These are phyloP conservation scores for Eruca vesicaria DNA, from an alignment of 441 rosid genomes.

Conservation along the genomic window DNA sequence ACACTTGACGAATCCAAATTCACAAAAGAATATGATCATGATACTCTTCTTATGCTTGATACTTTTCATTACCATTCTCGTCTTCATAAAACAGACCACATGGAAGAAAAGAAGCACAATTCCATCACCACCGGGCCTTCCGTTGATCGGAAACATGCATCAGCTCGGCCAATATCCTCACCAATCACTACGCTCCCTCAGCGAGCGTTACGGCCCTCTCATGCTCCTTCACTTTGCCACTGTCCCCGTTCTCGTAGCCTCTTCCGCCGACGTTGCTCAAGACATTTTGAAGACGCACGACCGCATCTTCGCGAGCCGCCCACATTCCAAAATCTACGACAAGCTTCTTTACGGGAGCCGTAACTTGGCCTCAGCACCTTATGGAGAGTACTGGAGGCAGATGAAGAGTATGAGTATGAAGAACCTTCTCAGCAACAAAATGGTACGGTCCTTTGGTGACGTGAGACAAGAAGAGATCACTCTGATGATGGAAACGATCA, in stretches of 20 bases:
- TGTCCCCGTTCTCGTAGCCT: conserved; percentile 38
- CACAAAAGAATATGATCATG: conserved; percentile 3
- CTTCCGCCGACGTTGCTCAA: conserved; percentile 38
- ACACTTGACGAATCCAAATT: not conserved
- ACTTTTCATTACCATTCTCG: not conserved
- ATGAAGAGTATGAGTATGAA: conserved; percentile 35
- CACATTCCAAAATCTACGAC: not conserved
- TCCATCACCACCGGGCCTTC: conserved; percentile 43
- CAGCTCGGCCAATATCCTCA: conserved; percentile 41
- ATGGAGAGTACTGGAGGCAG: conserved; percentile 4
- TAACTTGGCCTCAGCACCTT: conserved; percentile 37
- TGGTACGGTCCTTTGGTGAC: conserved; percentile 3
- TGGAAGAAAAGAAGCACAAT: not conserved
- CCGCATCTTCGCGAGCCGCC: not conserved
- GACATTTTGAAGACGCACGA: conserved; percentile 51
- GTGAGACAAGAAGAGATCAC: conserved; percentile 40
- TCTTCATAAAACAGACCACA: not conserved
- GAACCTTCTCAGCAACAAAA: conserved; percentile 43
- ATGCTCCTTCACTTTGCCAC: conserved; percentile 42
- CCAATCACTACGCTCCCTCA: conserved; percentile 37
- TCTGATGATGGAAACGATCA: conserved; percentile 29
- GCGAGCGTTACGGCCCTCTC: conserved; percentile 44
- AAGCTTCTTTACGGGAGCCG: conserved; percentile 37
- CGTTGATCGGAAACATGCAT: conserved; percentile 50
- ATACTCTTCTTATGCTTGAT: conserved; percentile 2